Base-by-base conservation (phyloP, 1,139 yeast species). In the Yamadazyma triangularis region DNA sequence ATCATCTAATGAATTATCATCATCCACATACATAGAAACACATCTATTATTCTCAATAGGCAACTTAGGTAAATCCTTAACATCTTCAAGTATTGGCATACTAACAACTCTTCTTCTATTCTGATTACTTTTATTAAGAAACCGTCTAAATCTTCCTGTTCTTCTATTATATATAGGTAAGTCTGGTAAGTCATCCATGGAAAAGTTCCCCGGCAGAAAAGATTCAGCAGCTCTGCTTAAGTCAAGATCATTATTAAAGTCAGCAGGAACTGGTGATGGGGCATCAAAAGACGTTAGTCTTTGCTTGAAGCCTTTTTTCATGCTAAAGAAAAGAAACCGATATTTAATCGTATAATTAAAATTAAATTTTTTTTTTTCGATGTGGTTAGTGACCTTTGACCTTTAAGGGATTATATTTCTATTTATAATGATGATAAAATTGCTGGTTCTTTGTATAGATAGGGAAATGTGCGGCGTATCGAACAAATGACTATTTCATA, bases 121-220 rank as follows among this genome's bases (percentile, higher is more conserved):
- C 9, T 9, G 6, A 9, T 6, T 6, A n/a, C 42, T 34, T 3
- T 13, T 21, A 4, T 27, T 26, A 13, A 48, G 38, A 29, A 51
- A 51, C 20, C 51, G 40, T 29, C 42, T 44, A 25, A 58, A 35
- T 25, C 36, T 42, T 2, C 63, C 63, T n/a, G 38, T 41, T 14
- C 41, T 41, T 28, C 45, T 45, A 36, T 54, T 53, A 18, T 18
- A 18, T 1, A 58, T 50, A 2, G 70, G 69, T 10, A 61, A 33
- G 1, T 42, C 42, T 2, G 70, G 70, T 9, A 67, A 47, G 29
- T 66, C 70, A 4, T 46, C 46, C 9, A 47, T 22, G 4, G 50
- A 36, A 34, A 44, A 48, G 8, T 41, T 42, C 2, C 56, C 51
- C 1, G 69, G 68, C 24, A 45, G 45, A 36, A 51, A 60, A 4